Base-by-base conservation (phyloP, 139 green algal species). In the Deuterostichococcus epilithicus region DNA sequence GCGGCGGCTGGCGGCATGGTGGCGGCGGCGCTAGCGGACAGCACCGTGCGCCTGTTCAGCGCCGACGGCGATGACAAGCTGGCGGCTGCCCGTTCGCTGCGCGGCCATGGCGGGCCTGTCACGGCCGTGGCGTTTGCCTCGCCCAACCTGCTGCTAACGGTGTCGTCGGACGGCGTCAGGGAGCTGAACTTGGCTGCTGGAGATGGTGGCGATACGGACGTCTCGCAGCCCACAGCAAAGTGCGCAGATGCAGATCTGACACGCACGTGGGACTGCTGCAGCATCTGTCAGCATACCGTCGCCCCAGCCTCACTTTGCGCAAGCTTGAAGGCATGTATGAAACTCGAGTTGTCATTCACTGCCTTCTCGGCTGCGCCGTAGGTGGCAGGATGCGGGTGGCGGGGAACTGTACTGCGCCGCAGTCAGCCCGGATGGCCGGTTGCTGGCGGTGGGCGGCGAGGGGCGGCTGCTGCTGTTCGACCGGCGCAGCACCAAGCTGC, bases 391-490 rank as follows among this genome's bases (percentile, higher is more conserved):
- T 63, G 18, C 52, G 18, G 28, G 28, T 13, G 52, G 52, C 52
- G 5, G 10, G 18, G 52, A 63, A 28, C 13, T 63, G 18, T 63
- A 63, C 52, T 63, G 52, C 20, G 52, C 52, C 5, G 52, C 52
- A 28, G 18, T 88, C 30, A 77, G 45, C 36, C 70, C 83, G 0
- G 76, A 81, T 3, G 85, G 82, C 1, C 76, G 83, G 28, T 39
- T 92, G 33, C 59, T 95, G 32, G 90, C 83, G 10, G 92, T 83
- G 4, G 92, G 91, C 15, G 83, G 78, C 22, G 75, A 86, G 28
- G 90, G 90, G 8, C 82, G 89, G 59, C 60, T 96, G 26, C n/a
- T 92, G 2, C 92, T 96, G 35, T 96, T 91, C 90, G 92, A 96
- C 81, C 72, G 86, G 10, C 81, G 90, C 0, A 84, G 72, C 8